phyloP scores from a whole-genome alignment of 2,329 filamentous ascomycete genomes.

The Kalaharituber pfeilii region DNA sequence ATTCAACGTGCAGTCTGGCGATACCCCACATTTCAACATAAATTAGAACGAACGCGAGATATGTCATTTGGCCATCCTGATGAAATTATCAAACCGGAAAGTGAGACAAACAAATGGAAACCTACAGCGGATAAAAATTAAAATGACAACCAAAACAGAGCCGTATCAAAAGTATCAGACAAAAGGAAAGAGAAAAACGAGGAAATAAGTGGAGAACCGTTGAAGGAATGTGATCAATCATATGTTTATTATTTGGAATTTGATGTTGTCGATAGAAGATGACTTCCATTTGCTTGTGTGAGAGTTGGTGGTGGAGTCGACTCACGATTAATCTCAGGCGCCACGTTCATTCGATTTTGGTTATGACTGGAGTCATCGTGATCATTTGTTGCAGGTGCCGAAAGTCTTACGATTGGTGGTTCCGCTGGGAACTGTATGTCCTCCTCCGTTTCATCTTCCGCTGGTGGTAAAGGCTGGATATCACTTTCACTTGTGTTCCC shows the following conservation, averaged over 20 bases:
- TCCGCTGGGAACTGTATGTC: background rate
- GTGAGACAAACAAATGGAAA: no score
- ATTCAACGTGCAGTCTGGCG: no score
- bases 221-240: no score
- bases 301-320: no score
- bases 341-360: no score
- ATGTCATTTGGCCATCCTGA: no score
- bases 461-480: background rate
- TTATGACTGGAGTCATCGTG: no score
- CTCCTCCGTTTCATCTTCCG: background rate
- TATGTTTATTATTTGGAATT: no score
- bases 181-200: background rate
- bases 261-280: no score
- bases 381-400: background rate
- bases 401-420: background rate
- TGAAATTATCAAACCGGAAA: no score
- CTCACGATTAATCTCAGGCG: no score
- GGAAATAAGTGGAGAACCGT: background rate
- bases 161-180: background rate
- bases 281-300: no score
- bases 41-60: background rate
- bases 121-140: background rate
- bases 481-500: background rate
- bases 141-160: background rate
- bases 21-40: background rate